Percentiles rank a stretch among this genome's conserved stretches.
Conservation (phyloP, 805 yeast species). For the Candida caryicola region DNA sequence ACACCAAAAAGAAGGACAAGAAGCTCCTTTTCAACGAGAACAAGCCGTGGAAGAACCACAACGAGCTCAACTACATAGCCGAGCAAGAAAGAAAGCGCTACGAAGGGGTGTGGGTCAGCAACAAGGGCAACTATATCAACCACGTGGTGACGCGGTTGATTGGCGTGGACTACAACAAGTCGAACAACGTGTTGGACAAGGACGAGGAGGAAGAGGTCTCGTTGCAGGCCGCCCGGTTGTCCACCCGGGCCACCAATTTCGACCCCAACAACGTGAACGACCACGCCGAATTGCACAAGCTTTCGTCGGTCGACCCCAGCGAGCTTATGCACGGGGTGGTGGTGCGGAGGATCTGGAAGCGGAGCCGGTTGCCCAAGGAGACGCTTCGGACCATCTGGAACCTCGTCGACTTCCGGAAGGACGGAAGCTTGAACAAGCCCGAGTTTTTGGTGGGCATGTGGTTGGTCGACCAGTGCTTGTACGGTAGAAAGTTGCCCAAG, state of each 20-base stretch:
- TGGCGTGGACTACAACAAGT: conserved; percentile 27
- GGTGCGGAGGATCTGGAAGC: conserved; percentile 74
- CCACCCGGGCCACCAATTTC: conserved; percentile 24
- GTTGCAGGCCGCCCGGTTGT: conserved; percentile 33
- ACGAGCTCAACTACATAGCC: conserved; percentile 47
- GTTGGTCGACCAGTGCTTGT: conserved; percentile 93
- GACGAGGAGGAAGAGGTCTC: conserved; percentile 17
- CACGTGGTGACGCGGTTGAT: conserved; percentile 26
- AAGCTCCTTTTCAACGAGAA: conserved; percentile 67
- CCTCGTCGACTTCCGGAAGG: conserved; percentile 61
- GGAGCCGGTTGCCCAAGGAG: conserved; percentile 70
- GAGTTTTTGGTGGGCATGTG: conserved; percentile 97
- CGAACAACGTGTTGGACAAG: conserved; percentile 3
- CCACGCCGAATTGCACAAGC: conserved; percentile 28
- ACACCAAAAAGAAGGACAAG: conserved; percentile 37
- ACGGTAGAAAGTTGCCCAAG: conserved; percentile 86
- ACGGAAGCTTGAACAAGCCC: conserved; percentile 73
- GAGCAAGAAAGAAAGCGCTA: conserved; percentile 79
- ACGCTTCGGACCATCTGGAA: conserved; percentile 61
- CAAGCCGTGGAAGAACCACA: conserved; percentile 92
- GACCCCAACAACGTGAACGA: conserved; percentile 20
- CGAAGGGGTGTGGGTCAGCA: conserved; percentile 93
- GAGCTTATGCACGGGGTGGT: conserved; percentile 55
- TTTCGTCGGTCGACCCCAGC: conserved; percentile 24
- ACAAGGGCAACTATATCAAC: conserved; percentile 62